These are phyloP conservation scores for Cladosporium sphaerospermum DNA, from an alignment of 2,329 filamentous ascomycete species.

Conservation along the genomic window DNA sequence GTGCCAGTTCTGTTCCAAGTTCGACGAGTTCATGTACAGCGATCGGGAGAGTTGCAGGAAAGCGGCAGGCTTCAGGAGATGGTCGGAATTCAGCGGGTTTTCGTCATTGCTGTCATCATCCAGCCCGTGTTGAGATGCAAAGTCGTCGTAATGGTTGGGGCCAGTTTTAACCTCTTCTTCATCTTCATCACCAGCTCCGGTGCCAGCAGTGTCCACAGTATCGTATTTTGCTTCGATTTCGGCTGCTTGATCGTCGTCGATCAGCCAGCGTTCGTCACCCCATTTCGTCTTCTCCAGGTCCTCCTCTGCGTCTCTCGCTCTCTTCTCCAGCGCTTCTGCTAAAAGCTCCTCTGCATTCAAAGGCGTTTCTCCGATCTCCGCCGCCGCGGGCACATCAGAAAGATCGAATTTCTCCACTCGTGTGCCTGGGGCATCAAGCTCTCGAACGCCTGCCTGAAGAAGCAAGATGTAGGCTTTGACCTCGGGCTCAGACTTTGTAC, in stretches of 20 bases:
- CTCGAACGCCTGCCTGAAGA: conserved; percentile 47
- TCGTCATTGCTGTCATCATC: background rate
- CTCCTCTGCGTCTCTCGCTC: background rate
- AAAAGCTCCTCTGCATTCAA: conserved; percentile 43
- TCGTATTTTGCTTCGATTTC: conserved; percentile 23
- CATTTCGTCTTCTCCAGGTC: conserved; percentile 32
- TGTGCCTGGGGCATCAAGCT: conserved; percentile 33
- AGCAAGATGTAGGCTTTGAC: conserved; percentile 63
- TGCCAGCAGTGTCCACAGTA: conserved; percentile 15
- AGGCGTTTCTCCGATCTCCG: conserved; percentile 62
- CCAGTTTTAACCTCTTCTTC: conserved; percentile 10
- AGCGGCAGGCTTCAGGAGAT: conserved; percentile 52
- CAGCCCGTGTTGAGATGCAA: background rate
- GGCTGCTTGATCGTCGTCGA: conserved; percentile 41
- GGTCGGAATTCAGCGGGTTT: conserved; percentile 24
- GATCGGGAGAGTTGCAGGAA: conserved; percentile 60
- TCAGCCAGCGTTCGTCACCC: conserved; percentile 62
- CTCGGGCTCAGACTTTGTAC: conserved; percentile 68
- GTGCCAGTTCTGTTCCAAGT: conserved; percentile 61
- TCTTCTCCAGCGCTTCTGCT: conserved; percentile 55
- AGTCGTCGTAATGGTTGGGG: background rate
- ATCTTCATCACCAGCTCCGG: conserved; percentile 12
- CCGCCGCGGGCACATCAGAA: conserved; percentile 62
- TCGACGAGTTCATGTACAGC: conserved; percentile 67
- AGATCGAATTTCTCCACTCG: conserved; percentile 36